phyloP scores from a whole-genome alignment of 495 filamentous ascomycete genomes.

The Hyaloscypha hepaticicola region DNA sequence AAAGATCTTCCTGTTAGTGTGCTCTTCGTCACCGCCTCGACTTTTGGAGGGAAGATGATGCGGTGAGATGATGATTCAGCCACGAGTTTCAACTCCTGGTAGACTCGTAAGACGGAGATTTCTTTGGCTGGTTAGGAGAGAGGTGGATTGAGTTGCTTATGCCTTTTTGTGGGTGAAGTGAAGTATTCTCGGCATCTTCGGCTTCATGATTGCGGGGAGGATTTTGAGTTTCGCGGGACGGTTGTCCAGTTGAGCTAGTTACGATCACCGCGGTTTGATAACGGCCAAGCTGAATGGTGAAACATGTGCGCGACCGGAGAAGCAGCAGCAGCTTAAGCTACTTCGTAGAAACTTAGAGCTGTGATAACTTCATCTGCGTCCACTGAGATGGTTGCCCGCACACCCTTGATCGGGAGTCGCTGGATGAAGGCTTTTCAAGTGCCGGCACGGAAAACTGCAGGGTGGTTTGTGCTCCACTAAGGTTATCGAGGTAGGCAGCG shows the following conservation, averaged over 20 bases:
- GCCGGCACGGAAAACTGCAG: slow-evolving; percentile 7
- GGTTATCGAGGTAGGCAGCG: not conserved
- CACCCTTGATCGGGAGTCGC: slow-evolving; percentile 7
- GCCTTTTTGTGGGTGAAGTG: not conserved
- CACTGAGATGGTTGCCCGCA: slow-evolving; percentile 3
- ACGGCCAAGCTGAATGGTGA: not conserved
- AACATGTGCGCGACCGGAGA: not conserved
- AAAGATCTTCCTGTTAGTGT: not conserved
- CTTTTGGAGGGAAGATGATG: not conserved
- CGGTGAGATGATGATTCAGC: slow-evolving; percentile 7
- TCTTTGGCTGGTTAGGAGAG: not conserved
- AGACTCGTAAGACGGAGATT: not conserved
- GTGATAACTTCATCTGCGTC: not conserved
- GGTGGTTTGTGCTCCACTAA: slow-evolving; percentile 2
- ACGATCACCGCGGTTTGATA: not conserved
- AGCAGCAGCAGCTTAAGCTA: not conserved
- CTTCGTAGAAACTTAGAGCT: not conserved
- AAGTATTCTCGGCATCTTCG: slow-evolving; percentile 1
- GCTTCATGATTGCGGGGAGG: slow-evolving; percentile 1
- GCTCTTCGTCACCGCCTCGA: not conserved
- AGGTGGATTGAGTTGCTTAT: not conserved
- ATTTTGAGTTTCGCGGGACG: not conserved
- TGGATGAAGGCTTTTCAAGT: slow-evolving; percentile 14
- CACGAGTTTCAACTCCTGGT: not conserved
- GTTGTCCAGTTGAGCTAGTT: too few species aligned